Percentiles rank a stretch among this genome's conserved stretches.
phyloP scores from a whole-genome alignment of 805 yeast genomes.

The Metschnikowia baotianmanensis region DNA sequence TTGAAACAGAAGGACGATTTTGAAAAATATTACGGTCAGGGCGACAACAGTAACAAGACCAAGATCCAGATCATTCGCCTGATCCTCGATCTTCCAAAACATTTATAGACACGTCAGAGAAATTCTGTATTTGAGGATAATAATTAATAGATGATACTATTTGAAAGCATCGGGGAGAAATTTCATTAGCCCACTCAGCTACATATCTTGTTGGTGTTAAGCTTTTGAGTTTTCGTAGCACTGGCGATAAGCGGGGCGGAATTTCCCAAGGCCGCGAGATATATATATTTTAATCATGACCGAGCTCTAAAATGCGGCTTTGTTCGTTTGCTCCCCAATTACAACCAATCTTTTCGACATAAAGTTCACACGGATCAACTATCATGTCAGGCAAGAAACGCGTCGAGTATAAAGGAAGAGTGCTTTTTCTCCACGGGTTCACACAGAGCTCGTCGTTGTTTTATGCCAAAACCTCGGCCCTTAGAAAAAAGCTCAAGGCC shows the following conservation, averaged over 20 bases:
- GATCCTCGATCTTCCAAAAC: slow-evolving; percentile 49
- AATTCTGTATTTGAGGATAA: too few relatives aligned
- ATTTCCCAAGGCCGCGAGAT: neutral
- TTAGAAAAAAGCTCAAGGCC: slow-evolving; percentile 70
- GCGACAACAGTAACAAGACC: slow-evolving; percentile 26
- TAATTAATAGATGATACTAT: neutral
- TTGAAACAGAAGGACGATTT: slow-evolving; percentile 30
- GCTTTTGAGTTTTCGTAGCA: too few relatives aligned
- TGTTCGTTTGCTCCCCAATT: neutral
- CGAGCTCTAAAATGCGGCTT: too few relatives aligned
- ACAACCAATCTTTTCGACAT: neutral
- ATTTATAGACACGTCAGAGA: neutral
- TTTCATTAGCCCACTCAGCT: too few relatives aligned
- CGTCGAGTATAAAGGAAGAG: slow-evolving; percentile 37
- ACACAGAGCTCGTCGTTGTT: slow-evolving; percentile 81
- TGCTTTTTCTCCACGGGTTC: slow-evolving; percentile 90
- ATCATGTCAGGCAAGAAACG: slow-evolving; percentile 3
- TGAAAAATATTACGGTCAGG: slow-evolving; percentile 32
- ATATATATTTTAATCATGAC: too few relatives aligned
- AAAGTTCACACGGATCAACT: neutral
- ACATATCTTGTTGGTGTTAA: too few relatives aligned
- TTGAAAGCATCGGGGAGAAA: too few relatives aligned
- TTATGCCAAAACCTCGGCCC: slow-evolving; percentile 85
- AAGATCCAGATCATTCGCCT: slow-evolving; percentile 53
- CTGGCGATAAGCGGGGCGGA: too few relatives aligned